Evolutionary conservation across 2,329 filamentous ascomycete genomes (phyloP).

Genomic region (Lizonia empirigonia): DNA sequence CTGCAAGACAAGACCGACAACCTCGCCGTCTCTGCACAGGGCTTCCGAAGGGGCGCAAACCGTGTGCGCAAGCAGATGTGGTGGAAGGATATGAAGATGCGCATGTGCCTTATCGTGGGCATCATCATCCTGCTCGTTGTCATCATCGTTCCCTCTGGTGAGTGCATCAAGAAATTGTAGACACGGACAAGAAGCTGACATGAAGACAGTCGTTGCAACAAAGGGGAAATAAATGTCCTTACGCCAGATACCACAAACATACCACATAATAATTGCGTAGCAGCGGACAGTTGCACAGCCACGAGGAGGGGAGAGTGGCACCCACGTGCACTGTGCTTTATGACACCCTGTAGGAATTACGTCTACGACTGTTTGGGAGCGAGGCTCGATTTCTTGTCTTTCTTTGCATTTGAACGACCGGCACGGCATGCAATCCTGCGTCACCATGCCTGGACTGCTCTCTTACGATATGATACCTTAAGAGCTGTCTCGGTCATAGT

Average conservation of each 20-base stretch:
- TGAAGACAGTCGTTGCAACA: constrained; percentile 34
- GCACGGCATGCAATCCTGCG: constrained; percentile 29
- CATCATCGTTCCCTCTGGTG: constrained; percentile 93
- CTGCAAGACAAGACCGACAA: constrained; percentile 95
- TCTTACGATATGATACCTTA: constrained; percentile 32
- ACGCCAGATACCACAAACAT: constrained; percentile 36
- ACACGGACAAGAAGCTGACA: constrained; percentile 14
- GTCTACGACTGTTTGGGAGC: constrained; percentile 46
- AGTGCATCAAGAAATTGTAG: constrained; percentile 35
- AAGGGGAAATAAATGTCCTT: constrained; percentile 28
- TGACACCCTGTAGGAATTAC: constrained; percentile 41
- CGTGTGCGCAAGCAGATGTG: constrained; percentile 93
- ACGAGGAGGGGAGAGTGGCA: constrained; percentile 24
- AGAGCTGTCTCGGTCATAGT: constrained; percentile 33
- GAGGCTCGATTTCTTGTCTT: constrained; percentile 45
- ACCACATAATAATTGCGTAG: constrained; percentile 39
- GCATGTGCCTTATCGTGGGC: constrained; percentile 90
- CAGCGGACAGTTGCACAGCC: constrained; percentile 29
- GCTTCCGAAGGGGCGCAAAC: constrained; percentile 96
- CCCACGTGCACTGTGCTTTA: constrained; percentile 34
- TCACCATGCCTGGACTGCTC: constrained; percentile 21
- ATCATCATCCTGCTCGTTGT: constrained; percentile 90
- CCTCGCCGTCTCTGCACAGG: constrained; percentile 88
- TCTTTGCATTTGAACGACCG: constrained; percentile 42
- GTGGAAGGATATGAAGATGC: constrained; percentile 99